Evolutionary conservation across 306 rosid species (phyloP), one percentile per base, ranked within the genome.

Genomic region (Castanea sativa): DNA sequence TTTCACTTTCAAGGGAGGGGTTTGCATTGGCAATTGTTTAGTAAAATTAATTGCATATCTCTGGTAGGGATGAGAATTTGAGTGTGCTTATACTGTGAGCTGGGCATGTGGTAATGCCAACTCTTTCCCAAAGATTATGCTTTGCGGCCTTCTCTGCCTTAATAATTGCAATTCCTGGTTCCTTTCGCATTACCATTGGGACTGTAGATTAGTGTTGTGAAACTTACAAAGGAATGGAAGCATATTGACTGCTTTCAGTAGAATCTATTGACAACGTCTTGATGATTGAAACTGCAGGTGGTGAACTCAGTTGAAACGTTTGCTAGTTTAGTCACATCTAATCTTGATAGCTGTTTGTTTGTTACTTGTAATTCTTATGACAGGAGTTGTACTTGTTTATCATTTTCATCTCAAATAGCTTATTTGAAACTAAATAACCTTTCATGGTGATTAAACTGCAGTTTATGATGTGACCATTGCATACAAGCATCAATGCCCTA

Each of bases 381-480:
- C n/a, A 27, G 18, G 33, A 61, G 38, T 6, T 11, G 68, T 27
- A 21, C 68, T 59, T 51, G 14, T 29, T 16, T 53, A 64, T 19
- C 8, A 18, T 12, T 64, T 59, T 65, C 35, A 6, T 57, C 32
- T 55, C 61, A 56, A 55, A 51, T 29, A 41, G 68, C 58, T 43
- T 77, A 65, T 77, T 84, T 45, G 7, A 38, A 52, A 60, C 77
- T 64, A 8, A 74, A 73, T 75, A 79, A 25, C 55, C 29, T 64
- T 70, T 77, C 30, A 49, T 81, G 13, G 49, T 64, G 23, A 43
- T 63, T 82, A 38, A 71, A 43, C 29, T 89, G 88, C 93, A 96
- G 99, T 96, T 70, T 96, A 96, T 76, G 99, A 96, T 75, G 53
- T 89, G 87, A 89, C 84, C 3, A 83, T 96, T 56, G 94, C 96